These are phyloP conservation scores for Pleurotus salmoneostramineus DNA, from an alignment of 768 basidiomycete genomes.

Conservation along the genomic window DNA sequence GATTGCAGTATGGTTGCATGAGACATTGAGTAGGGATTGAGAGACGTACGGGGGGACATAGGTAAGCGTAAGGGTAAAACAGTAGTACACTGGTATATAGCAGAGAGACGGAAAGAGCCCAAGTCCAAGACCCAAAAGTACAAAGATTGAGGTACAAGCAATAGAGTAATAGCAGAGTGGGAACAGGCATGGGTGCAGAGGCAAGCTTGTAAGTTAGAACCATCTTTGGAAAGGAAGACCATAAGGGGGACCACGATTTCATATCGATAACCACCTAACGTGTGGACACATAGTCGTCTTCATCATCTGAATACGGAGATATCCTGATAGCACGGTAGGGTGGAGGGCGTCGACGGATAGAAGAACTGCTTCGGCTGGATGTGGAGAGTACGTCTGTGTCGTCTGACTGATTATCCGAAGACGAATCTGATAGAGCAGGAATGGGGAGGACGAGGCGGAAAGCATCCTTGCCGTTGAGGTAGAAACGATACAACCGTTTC, in stretches of 20 bases:
- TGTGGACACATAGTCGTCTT: slow-evolving; percentile 28
- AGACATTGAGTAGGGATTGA: no score
- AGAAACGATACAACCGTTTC: slow-evolving; percentile 92
- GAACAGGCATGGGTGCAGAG: no score
- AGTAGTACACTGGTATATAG: no score
- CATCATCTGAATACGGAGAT: slow-evolving; percentile 41
- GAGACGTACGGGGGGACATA: no score
- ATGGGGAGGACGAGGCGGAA: slow-evolving; percentile 75
- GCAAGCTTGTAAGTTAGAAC: neutral
- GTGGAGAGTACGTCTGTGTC: slow-evolving; percentile 8
- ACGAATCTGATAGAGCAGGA: slow-evolving; percentile 30
- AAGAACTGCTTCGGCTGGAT: neutral
- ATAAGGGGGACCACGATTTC: neutral
- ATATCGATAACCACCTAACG: slow-evolving; percentile 5
- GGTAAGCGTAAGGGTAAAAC: no score
- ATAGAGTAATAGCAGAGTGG: no score
- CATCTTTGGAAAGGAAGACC: neutral
- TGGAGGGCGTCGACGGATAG: slow-evolving; percentile 13
- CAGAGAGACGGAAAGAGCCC: no score
- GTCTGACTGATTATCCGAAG: slow-evolving; percentile 26
- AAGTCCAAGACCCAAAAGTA: no score
- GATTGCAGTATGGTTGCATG: no score
- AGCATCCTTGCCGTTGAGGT: slow-evolving; percentile 96
- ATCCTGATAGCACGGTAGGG: slow-evolving; percentile 41
- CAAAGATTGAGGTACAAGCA: no score